These are phyloP conservation scores for Diplodia intermedia DNA, from an alignment of 2,329 filamentous ascomycete genomes.

Conservation along the genomic window DNA sequence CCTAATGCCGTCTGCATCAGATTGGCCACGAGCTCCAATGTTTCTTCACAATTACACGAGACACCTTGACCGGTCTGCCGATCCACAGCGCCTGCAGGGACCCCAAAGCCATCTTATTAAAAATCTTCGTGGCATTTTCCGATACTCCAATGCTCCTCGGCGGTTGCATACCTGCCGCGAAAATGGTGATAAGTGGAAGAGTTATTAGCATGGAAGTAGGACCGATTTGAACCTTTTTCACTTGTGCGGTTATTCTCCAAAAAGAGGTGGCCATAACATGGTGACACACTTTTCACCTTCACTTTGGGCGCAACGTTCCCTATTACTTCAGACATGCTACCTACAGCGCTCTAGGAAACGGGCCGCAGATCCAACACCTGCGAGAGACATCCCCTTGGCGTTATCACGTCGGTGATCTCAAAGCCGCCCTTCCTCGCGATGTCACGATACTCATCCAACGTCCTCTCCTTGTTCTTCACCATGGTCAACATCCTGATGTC, in stretches of 20 bases:
- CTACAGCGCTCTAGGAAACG: neutral
- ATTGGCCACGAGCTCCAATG: conserved; percentile 30
- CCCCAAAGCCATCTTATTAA: neutral
- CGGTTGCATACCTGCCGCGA: neutral
- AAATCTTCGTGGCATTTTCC: conserved; percentile 23
- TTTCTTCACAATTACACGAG: conserved; percentile 31
- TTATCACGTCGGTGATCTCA: neutral
- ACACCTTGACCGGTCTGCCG: conserved; percentile 32
- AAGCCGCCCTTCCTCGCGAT: conserved; percentile 8
- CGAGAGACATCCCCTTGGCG: conserved; percentile 12
- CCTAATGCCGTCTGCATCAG: conserved; percentile 25
- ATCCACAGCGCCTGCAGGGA: conserved; percentile 34
- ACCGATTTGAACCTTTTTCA: too few relatives aligned
- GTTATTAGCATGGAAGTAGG: too few relatives aligned
- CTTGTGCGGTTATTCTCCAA: too few relatives aligned
- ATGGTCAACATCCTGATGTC: conserved; percentile 7
- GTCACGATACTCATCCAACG: conserved; percentile 6
- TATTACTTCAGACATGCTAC: too few relatives aligned
- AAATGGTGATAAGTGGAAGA: too few relatives aligned
- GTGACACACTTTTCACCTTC: too few relatives aligned
- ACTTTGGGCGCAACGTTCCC: too few relatives aligned
- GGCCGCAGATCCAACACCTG: conserved; percentile 21
- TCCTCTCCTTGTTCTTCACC: conserved; percentile 9
- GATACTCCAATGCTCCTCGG: conserved; percentile 27
- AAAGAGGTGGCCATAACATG: too few relatives aligned